Conservation (phyloP, 768 basidiomycete genomes). For the Podaxis mareebaensis region DNA sequence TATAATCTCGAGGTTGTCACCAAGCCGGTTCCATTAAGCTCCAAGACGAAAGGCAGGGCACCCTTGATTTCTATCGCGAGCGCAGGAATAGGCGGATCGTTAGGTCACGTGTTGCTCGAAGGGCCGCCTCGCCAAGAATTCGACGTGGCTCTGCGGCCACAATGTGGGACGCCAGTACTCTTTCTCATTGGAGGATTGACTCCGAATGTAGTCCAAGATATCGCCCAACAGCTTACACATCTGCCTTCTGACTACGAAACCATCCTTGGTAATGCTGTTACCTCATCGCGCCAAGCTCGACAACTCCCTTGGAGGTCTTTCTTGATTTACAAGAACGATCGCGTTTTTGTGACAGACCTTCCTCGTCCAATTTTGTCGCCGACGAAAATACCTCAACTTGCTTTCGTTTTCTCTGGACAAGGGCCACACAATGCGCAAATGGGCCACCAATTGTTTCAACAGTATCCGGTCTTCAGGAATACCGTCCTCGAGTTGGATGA, state of each 20-base stretch:
- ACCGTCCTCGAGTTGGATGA: slow-evolving; percentile 39
- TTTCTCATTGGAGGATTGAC: slow-evolving; percentile 38
- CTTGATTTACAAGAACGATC: slow-evolving; percentile 33
- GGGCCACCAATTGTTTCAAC: slow-evolving; percentile 29
- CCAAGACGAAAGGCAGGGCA: slow-evolving; percentile 20
- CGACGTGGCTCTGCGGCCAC: background rate
- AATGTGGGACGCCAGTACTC: slow-evolving; percentile 25
- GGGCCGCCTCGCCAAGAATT: slow-evolving; percentile 26
- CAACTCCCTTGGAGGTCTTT: slow-evolving; percentile 35
- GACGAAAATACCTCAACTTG: slow-evolving; percentile 28
- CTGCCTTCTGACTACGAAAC: slow-evolving; percentile 12
- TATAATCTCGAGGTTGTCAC: slow-evolving; percentile 37
- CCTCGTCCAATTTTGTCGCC: slow-evolving; percentile 29
- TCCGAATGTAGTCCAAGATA: slow-evolving; percentile 22
- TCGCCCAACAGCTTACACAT: background rate
- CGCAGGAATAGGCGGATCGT: slow-evolving; percentile 46
- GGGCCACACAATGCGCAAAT: slow-evolving; percentile 30
- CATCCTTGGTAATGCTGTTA: slow-evolving; percentile 15
- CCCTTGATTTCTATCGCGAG: slow-evolving; percentile 41
- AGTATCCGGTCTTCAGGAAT: slow-evolving; percentile 36
- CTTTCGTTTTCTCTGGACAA: slow-evolving; percentile 31
- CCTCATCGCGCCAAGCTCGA: slow-evolving; percentile 29
- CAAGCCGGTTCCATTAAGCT: slow-evolving; percentile 27
- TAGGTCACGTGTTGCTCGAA: slow-evolving; percentile 42
- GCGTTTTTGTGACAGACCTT: slow-evolving; percentile 28